Percentiles rank a stretch among this genome's conserved stretches.
These are phyloP conservation scores for Ophiostoma populinum DNA, from an alignment of 2,329 filamentous ascomycete species.

Conservation along the genomic window DNA sequence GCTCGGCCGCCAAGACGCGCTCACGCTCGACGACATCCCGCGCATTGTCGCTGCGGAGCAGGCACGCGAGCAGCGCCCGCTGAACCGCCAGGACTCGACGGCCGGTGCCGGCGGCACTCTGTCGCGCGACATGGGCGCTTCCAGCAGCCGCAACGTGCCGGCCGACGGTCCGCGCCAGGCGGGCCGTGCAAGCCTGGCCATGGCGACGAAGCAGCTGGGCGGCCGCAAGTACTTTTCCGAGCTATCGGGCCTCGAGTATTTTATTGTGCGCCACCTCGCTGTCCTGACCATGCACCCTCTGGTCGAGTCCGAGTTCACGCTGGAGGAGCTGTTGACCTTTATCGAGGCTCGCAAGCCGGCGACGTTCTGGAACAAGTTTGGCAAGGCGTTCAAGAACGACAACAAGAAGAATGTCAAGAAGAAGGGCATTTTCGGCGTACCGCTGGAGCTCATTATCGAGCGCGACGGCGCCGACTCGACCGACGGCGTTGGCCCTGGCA, in stretches of 20 bases:
- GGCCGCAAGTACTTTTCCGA: slow-evolving; percentile 87
- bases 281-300: slow-evolving; percentile 90
- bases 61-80: slow-evolving; percentile 69
- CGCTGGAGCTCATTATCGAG: slow-evolving; percentile 75
- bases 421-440: slow-evolving; percentile 85
- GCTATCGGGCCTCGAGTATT: slow-evolving; percentile 86
- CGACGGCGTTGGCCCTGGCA: slow-evolving; percentile 83
- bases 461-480: slow-evolving; percentile 95
- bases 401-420: slow-evolving; percentile 64
- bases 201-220: slow-evolving; percentile 13
- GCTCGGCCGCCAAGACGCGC: slow-evolving; percentile 76
- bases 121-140: neutral
- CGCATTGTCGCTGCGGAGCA: slow-evolving; percentile 92
- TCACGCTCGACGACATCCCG: slow-evolving; percentile 91
- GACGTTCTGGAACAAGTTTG: slow-evolving; percentile 97
- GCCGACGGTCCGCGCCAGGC: slow-evolving; percentile 27
- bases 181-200: neutral
- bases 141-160: slow-evolving; percentile 34
- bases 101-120: slow-evolving; percentile 34
- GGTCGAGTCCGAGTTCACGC: slow-evolving; percentile 75
- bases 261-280: slow-evolving; percentile 88
- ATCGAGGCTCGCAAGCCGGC: slow-evolving; percentile 81
- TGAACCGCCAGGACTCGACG: neutral
- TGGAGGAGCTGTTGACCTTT: slow-evolving; percentile 80
- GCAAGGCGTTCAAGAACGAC: slow-evolving; percentile 86